Base-by-base conservation (phyloP, 768 basidiomycete genomes). In the Mycena vitilis region DNA sequence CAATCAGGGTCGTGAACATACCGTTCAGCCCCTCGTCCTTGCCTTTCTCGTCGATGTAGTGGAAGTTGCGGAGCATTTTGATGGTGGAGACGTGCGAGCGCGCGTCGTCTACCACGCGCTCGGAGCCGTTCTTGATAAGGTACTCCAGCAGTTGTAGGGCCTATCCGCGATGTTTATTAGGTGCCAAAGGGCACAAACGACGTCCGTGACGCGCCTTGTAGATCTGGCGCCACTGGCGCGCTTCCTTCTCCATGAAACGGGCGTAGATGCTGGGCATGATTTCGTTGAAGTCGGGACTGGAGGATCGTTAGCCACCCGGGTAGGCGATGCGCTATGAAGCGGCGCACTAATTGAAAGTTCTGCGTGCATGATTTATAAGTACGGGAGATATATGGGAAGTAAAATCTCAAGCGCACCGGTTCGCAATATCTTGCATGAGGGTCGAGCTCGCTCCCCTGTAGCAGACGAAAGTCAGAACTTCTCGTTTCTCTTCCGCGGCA, bases 1-100 rank as follows among this genome's bases (percentile, higher is more conserved):
- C 40, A 40, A 40, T 11, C 22, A 22, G n/a, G 11, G 20, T 53
- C 16, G 52, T 20, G 11, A 20, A 38, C 20, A 69, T 70, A 95
- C 96, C 95, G 74, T 99, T 99, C 74, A 98, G 87, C 8, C 98
- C 98, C 79, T 99, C 95, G 75, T 99, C 98, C 78, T 99, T 99
- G 56, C 95, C 96, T 82, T 97, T 97, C 71, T 99, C 97, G 72
- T 99, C 98, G 63, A 98, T 94, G 78, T 98, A 98, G 77, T 99
- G 97, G 82, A 99, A 99, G 75, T 92, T 98, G 65, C 96, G 84
- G 13, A 99, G 88, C 95, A 99, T 98, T 82, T 99, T 99, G 74
- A 99, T 86, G 22, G 96, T 97, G 34, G 95, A 92, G 34, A 98
- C 84, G 78, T 99, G 98, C 1, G 95, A 93, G 59, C 98, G 88